phyloP scores from a whole-genome alignment of 208 protist genomes.

The Trypanosomatidae sp. region DNA sequence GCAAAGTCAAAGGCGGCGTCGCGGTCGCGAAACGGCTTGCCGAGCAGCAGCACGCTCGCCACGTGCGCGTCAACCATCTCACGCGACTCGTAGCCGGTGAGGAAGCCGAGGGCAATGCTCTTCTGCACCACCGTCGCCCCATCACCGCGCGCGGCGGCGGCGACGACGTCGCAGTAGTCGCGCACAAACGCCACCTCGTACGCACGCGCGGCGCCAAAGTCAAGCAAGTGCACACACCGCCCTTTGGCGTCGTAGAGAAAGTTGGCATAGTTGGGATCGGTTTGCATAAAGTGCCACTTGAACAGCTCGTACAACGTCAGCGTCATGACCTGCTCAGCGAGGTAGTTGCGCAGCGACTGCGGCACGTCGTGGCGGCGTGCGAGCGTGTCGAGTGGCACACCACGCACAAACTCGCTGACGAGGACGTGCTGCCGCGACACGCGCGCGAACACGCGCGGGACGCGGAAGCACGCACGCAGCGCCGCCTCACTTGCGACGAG shows the following conservation, averaged over 20 bases:
- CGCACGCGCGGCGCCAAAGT: constrained; percentile 91
- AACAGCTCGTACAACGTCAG: constrained; percentile 90
- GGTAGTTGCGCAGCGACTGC: constrained; percentile 59
- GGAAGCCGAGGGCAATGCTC: constrained; percentile 89
- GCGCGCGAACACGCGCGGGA: constrained; percentile 40
- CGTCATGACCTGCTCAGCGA: constrained; percentile 73
- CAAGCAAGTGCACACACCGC: constrained; percentile 56
- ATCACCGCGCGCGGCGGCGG: constrained; percentile 64
- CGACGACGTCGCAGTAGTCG: constrained; percentile 89
- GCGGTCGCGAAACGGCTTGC: constrained; percentile 76
- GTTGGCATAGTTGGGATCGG: constrained; percentile 95
- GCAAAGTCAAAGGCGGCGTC: constrained; percentile 80
- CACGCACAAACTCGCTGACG: constrained; percentile 47
- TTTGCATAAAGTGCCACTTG: constrained; percentile 94
- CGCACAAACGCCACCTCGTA: constrained; percentile 77
- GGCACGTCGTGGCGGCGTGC: constrained; percentile 20
- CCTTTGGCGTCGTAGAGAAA: constrained; percentile 87
- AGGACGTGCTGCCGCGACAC: constrained; percentile 51
- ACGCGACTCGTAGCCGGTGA: constrained; percentile 89
- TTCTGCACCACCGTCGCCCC: constrained; percentile 67
- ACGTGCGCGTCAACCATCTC: constrained; percentile 89
- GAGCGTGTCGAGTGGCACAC: constrained; percentile 48
- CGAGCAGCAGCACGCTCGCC: constrained; percentile 76
- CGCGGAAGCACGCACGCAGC: constrained; percentile 44
- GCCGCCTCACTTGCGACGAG: constrained; percentile 17